Conservation (phyloP, 2,329 filamentous ascomycete species). For the Hymenoscyphus fructigenus region DNA sequence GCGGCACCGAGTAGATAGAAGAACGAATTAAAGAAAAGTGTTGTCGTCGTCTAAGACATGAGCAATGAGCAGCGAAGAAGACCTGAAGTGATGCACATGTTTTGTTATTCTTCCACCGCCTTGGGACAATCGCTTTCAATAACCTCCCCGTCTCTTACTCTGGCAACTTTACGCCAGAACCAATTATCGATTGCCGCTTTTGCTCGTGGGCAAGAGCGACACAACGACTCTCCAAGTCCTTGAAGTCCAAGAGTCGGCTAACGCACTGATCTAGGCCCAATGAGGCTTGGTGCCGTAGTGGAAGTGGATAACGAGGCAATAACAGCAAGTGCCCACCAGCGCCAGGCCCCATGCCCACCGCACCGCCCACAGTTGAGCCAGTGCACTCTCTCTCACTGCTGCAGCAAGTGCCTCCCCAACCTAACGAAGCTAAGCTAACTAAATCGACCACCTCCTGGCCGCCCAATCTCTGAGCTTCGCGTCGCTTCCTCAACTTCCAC, state of each 20-base stretch:
- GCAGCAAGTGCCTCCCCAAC: background rate
- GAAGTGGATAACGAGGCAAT: background rate
- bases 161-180: background rate
- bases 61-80: too few relatives aligned
- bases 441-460: background rate
- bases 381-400: background rate
- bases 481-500: constrained; percentile 1
- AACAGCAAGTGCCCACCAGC: background rate
- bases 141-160: background rate
- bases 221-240: background rate
- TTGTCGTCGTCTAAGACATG: too few relatives aligned
- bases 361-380: too few relatives aligned
- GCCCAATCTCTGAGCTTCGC: constrained; percentile 10
- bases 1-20: background rate
- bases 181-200: background rate
- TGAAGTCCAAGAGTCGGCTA: background rate
- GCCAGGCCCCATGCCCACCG: background rate
- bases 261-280: background rate
- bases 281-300: background rate
- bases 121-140: background rate
- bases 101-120: background rate
- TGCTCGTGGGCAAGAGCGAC: background rate
- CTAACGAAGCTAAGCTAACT: background rate
- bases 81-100: background rate
- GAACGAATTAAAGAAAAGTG: background rate